A percentile compares a stretch with the other conserved stretches of the same genome.
Conservation (phyloP, 129 eudicot genomes). For the Saposhnikovia divaricata region DNA sequence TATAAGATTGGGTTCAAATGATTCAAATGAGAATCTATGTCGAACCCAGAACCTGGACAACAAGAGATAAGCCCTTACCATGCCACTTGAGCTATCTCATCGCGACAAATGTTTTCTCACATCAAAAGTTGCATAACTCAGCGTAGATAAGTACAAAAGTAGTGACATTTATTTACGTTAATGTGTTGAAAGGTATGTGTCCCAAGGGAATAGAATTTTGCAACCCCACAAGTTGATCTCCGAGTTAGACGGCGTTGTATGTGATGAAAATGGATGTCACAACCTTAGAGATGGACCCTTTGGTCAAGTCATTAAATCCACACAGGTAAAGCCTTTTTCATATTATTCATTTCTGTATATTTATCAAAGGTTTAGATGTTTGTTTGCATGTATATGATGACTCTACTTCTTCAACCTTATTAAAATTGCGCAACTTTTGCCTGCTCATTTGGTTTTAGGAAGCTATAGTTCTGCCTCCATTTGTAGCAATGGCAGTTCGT, state of each 20-base stretch:
- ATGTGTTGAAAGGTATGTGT: conserved; percentile 55
- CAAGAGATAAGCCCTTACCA: no score
- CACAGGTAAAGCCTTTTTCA: conserved; percentile 44
- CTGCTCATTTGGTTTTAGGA: conserved; percentile 39
- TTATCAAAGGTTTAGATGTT: neutral
- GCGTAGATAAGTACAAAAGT: neutral
- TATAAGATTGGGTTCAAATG: no score
- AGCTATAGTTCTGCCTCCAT: conserved; percentile 89
- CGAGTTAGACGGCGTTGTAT: conserved; percentile 55
- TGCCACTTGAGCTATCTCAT: no score
- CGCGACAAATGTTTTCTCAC: neutral
- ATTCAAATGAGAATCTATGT: neutral
- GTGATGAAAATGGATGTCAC: conserved; percentile 32
- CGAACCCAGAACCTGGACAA: no score
- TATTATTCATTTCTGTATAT: neutral
- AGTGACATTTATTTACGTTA: neutral
- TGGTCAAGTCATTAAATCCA: conserved; percentile 59
- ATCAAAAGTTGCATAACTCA: neutral
- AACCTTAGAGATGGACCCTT: conserved; percentile 70
- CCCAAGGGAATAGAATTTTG: conserved; percentile 83
- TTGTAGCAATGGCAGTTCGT: conserved; percentile 93
- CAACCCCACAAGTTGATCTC: conserved; percentile 84
- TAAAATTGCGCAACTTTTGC: neutral
- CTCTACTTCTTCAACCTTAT: neutral
- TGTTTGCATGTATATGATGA: neutral